phyloP scores from a whole-genome alignment of 805 yeast species.

The Suhomyces sp. region DNA sequence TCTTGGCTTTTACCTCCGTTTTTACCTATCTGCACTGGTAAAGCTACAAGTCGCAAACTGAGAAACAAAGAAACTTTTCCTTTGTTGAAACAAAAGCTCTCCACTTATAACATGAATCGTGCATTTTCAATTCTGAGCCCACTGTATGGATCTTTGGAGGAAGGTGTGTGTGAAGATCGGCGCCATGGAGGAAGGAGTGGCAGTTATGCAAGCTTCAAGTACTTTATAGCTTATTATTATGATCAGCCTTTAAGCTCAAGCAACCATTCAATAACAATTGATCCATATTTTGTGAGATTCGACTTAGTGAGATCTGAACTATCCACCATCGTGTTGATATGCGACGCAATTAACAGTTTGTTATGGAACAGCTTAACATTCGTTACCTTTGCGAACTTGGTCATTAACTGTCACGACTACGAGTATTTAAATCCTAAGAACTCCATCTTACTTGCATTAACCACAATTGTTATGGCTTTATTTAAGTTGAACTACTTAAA shows the following conservation, averaged over 20 bases:
- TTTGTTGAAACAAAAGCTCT: conserved; percentile 15
- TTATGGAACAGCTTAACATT: conserved; percentile 17
- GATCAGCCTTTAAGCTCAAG: conserved; percentile 20
- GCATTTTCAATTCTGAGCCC: conserved; percentile 9
- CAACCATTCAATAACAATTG: conserved; percentile 17
- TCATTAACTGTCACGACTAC: neutral
- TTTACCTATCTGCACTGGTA: conserved; percentile 7
- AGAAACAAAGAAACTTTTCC: conserved; percentile 7
- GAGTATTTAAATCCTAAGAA: conserved; percentile 4
- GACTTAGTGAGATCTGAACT: conserved; percentile 18
- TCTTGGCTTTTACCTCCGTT: conserved; percentile 22
- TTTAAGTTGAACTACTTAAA: conserved; percentile 21
- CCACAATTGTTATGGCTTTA: conserved; percentile 11
- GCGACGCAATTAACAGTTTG: conserved; percentile 11
- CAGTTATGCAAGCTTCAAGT: conserved; percentile 8
- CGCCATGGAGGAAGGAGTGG: neutral
- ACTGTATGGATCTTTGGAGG: conserved; percentile 5
- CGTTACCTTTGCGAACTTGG: conserved; percentile 1
- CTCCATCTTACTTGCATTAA: neutral
- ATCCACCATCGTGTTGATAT: conserved; percentile 4
- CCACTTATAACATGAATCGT: conserved; percentile 18
- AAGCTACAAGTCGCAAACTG: conserved; percentile 1
- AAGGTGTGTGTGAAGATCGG: neutral
- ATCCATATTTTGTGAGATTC: conserved; percentile 24
- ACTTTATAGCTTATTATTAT: conserved; percentile 18